phyloP scores from a whole-genome alignment of 495 filamentous ascomycete genomes.

The Penicillium antarcticum region DNA sequence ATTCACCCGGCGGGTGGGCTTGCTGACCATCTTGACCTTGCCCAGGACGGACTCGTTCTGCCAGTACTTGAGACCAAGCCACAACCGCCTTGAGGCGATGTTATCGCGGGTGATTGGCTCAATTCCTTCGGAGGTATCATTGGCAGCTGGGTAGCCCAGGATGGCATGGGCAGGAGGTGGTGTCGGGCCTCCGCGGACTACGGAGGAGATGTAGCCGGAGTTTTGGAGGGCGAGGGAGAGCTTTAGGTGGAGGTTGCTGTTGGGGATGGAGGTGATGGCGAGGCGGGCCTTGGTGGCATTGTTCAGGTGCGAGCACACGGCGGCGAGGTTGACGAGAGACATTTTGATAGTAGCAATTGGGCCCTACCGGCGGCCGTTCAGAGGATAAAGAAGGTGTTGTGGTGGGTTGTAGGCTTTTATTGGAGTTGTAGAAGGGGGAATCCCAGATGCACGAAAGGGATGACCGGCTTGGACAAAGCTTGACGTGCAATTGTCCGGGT shows the following conservation, averaged over 20 bases:
- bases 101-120: conserved; percentile 75
- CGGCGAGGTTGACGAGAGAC: conserved; percentile 77
- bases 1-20: conserved; percentile 69
- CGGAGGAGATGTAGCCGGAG: conserved; percentile 74
- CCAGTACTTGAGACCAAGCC: conserved; percentile 94
- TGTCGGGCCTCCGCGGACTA: conserved; percentile 70
- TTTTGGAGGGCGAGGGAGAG: conserved; percentile 77
- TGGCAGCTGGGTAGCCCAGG: conserved; percentile 41
- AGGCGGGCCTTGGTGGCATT: conserved; percentile 86
- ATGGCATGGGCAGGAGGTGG: conserved; percentile 58
- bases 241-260: conserved; percentile 73
- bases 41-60: conserved; percentile 80
- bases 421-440: background rate
- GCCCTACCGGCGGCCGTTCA: conserved; percentile 18
- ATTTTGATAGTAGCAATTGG: conserved; percentile 49
- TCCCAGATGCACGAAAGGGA: background rate
- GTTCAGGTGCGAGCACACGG: conserved; percentile 90
- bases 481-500: conserved; percentile 6
- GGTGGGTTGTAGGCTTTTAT: background rate
- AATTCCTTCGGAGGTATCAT: conserved; percentile 29
- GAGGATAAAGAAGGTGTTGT: conserved; percentile 6
- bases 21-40: conserved; percentile 66
- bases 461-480: background rate
- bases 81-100: conserved; percentile 71
- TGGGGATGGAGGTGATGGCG: conserved; percentile 81